These are phyloP conservation scores for Cynanchum wilfordii DNA, from an alignment of 257 asterid species.

Conservation along the genomic window DNA sequence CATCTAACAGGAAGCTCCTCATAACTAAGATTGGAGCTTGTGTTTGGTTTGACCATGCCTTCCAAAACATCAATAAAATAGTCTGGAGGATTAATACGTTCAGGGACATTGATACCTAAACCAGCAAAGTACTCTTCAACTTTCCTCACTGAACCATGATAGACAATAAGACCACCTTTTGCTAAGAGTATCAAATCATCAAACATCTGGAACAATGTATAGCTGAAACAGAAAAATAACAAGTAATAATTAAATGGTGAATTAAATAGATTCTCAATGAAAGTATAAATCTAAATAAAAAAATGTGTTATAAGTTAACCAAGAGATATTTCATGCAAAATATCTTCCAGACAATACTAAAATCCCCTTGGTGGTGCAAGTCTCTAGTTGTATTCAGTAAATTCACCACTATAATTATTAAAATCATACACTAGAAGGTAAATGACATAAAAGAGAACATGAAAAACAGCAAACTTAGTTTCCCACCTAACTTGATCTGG, in stretches of 20 bases:
- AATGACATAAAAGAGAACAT: background rate
- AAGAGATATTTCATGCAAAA: background rate
- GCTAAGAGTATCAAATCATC: constrained; percentile 92
- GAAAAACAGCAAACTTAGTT: background rate
- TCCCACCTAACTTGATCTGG: background rate
- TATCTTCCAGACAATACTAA: background rate
- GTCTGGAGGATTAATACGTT: constrained; percentile 90
- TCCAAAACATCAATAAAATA: constrained; percentile 84
- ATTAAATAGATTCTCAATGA: background rate
- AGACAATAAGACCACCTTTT: constrained; percentile 81
- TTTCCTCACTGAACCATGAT: constrained; percentile 77
- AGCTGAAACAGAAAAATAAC: constrained; percentile 46
- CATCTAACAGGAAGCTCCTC: constrained; percentile 84
- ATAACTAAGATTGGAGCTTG: constrained; percentile 45
- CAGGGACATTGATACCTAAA: constrained; percentile 65
- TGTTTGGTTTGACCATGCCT: constrained; percentile 63
- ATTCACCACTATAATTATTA: background rate
- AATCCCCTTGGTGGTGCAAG: background rate
- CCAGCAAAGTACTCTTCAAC: constrained; percentile 80
- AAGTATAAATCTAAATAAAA: background rate
- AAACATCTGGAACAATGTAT: constrained; percentile 79
- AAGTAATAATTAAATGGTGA: constrained; percentile 2
- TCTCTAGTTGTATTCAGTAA: constrained; percentile 3
- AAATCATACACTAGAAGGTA: background rate
- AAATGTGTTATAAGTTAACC: background rate